phyloP scores from a whole-genome alignment of 352 stramenopile genomes.

The Globisporangium parvum region DNA sequence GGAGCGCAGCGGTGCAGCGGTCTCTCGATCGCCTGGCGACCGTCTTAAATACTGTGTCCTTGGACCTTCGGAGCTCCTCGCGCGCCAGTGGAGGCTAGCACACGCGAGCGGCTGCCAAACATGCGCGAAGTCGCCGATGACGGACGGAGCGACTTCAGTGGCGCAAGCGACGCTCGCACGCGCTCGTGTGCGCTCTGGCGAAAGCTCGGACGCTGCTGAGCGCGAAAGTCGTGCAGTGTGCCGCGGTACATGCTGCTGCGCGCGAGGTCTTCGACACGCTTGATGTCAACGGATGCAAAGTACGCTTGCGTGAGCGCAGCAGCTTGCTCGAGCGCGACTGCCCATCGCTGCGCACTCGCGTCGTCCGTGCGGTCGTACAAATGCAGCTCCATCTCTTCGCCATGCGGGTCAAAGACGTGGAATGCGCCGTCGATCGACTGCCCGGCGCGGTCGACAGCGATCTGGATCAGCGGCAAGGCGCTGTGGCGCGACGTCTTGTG shows the following conservation, averaged over 20 bases:
- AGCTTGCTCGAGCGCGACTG: slow-evolving; percentile 47
- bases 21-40: too few relatives aligned
- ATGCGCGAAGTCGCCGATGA: not conserved
- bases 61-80: not conserved
- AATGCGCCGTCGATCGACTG: slow-evolving; percentile 22
- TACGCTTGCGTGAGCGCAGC: slow-evolving; percentile 50
- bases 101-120: not conserved
- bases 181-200: slow-evolving; percentile 29
- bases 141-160: slow-evolving; percentile 20
- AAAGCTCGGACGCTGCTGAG: slow-evolving; percentile 17
- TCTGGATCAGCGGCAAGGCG: slow-evolving; percentile 29
- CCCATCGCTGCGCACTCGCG: slow-evolving; percentile 23
- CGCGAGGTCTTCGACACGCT: slow-evolving; percentile 45
- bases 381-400: slow-evolving; percentile 35
- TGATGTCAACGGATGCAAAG: slow-evolving; percentile 56
- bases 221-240: slow-evolving; percentile 45
- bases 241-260: slow-evolving; percentile 60
- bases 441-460: slow-evolving; percentile 23
- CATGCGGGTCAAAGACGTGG: slow-evolving; percentile 28
- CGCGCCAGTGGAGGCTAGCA: too few relatives aligned
- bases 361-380: slow-evolving; percentile 38
- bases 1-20: not conserved
- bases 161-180: not conserved
- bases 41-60: not conserved
- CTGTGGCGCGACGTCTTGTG: slow-evolving; percentile 14